Evolutionary conservation across 768 basidiomycete genomes (phyloP).

Genomic region (Rhizopogon vesiculosus): DNA sequence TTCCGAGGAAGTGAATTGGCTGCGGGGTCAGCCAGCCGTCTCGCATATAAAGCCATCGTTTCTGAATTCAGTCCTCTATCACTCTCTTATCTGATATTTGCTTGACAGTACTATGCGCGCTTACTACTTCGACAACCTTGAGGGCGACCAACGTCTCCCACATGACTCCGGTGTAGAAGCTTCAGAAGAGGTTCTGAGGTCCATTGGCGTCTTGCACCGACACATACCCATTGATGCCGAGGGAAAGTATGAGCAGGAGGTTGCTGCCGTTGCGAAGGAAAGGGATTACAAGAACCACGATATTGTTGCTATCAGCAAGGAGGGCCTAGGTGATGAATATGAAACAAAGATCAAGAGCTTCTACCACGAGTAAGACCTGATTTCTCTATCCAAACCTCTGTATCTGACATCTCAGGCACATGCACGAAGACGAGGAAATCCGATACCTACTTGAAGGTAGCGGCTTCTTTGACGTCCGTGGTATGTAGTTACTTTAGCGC

Average conservation of each 20-base stretch:
- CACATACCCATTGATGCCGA: slow-evolving; percentile 54
- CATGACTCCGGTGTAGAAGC: slow-evolving; percentile 64
- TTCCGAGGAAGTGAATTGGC: too few relatives aligned
- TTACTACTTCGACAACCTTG: slow-evolving; percentile 67
- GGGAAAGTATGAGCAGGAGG: slow-evolving; percentile 41
- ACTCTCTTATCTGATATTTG: background rate
- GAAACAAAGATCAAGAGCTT: slow-evolving; percentile 79
- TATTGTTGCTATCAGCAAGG: slow-evolving; percentile 68
- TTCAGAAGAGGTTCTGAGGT: slow-evolving; percentile 41
- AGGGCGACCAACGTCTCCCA: slow-evolving; percentile 76
- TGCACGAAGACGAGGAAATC: slow-evolving; percentile 96
- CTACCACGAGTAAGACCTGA: slow-evolving; percentile 69
- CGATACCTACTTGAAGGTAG: slow-evolving; percentile 78
- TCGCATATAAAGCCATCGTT: background rate
- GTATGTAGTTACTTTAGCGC: slow-evolving; percentile 32
- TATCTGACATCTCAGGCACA: slow-evolving; percentile 48
- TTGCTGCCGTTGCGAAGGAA: slow-evolving; percentile 61
- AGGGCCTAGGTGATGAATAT: slow-evolving; percentile 73
- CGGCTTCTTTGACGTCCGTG: slow-evolving; percentile 88
- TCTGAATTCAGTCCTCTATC: background rate
- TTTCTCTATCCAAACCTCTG: background rate
- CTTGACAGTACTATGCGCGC: slow-evolving; percentile 48
- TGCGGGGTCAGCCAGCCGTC: too few relatives aligned
- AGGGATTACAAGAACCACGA: slow-evolving; percentile 82
- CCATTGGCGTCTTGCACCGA: slow-evolving; percentile 66